Percentiles rank a stretch among this genome's conserved stretches.
Conservation (phyloP, 2,329 filamentous ascomycete species). For the Zymoseptoria crescenta region DNA sequence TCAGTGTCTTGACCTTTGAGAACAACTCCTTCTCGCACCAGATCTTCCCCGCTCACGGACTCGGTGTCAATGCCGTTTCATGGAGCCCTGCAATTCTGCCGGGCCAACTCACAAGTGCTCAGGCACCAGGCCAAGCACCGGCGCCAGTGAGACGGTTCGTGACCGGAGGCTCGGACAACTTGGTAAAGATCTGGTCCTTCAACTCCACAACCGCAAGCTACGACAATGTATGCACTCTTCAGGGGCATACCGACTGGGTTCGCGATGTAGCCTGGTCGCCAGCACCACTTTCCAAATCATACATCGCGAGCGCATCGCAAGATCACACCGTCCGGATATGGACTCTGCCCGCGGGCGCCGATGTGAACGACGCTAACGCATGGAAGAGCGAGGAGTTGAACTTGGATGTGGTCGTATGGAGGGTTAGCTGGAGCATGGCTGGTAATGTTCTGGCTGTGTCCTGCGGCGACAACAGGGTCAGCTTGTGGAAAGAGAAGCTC, state of each 20-base stretch:
- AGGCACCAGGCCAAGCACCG: constrained; percentile 42
- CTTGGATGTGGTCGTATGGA: constrained; percentile 87
- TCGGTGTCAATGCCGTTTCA: constrained; percentile 90
- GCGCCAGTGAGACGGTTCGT: constrained; percentile 67
- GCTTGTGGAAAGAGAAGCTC: constrained; percentile 96
- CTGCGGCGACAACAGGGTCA: constrained; percentile 92
- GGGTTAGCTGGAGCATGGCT: constrained; percentile 95
- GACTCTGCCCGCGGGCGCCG: constrained; percentile 50
- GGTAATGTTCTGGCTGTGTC: constrained; percentile 93
- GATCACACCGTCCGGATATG: constrained; percentile 97
- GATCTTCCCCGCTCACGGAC: constrained; percentile 83
- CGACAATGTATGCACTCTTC: constrained; percentile 51
- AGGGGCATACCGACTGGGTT: constrained; percentile 91
- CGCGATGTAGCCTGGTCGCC: constrained; percentile 96
- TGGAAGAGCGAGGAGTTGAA: constrained; percentile 82
- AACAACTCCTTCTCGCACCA: constrained; percentile 88
- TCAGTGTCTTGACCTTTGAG: constrained; percentile 92
- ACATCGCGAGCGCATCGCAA: constrained; percentile 91
- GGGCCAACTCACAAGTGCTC: constrained; percentile 70
- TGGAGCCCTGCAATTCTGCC: constrained; percentile 85
- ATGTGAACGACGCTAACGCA: constrained; percentile 46
- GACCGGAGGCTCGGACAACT: constrained; percentile 88
- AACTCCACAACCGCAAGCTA: constrained; percentile 42
- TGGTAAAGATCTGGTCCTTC: constrained; percentile 88
- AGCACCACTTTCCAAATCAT: constrained; percentile 87